phyloP scores from a whole-genome alignment of 176 grass and related monocot genomes.

The Rhynchospora tenuis region DNA sequence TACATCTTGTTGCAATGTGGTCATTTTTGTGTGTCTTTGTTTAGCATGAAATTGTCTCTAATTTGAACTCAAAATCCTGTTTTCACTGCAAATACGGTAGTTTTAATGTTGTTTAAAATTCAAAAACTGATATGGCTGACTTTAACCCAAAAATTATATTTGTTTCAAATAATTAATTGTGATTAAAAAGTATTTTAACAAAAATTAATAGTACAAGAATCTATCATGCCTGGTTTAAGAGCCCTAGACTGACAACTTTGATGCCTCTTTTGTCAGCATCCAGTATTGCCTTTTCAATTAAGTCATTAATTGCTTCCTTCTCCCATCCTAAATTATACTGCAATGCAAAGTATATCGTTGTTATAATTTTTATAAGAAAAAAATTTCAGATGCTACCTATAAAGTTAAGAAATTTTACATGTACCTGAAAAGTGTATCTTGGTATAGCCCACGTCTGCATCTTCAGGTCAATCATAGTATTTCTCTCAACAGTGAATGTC shows the following conservation, averaged over 20 bases:
- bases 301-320: constrained; percentile 58
- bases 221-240: constrained; percentile 60
- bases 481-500: constrained; percentile 66
- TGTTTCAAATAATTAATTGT: background rate
- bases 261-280: constrained; percentile 64
- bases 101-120: background rate
- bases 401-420: background rate
- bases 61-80: background rate
- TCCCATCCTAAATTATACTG: constrained; percentile 64
- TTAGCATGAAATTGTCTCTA: background rate
- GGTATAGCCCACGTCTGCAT: constrained; percentile 89
- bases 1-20: background rate
- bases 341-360: constrained; percentile 17
- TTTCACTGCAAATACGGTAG: background rate
- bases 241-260: constrained; percentile 76
- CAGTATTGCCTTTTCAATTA: constrained; percentile 73
- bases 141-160: background rate
- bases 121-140: background rate
- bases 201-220: background rate
- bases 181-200: background rate
- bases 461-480: constrained; percentile 51
- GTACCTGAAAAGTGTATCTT: constrained; percentile 89
- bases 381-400: background rate
- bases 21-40: background rate
- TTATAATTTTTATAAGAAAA: constrained; percentile 4